Conservation (phyloP, 345 rosid species). For the Salix suchowensis region DNA sequence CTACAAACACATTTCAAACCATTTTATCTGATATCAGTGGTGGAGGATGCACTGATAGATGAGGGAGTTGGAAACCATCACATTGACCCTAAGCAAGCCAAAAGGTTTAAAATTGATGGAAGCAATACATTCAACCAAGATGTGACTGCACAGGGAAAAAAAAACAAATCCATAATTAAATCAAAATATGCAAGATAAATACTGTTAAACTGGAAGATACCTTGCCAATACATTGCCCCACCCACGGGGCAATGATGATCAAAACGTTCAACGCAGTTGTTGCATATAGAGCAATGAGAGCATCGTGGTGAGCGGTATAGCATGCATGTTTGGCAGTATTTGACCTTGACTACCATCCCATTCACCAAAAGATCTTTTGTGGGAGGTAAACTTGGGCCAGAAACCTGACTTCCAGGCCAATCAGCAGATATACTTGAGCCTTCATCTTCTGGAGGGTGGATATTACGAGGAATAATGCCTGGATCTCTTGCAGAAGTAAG, state of each 20-base stretch:
- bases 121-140: background rate
- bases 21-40: background rate
- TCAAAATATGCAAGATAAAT: background rate
- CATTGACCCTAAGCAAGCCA: background rate
- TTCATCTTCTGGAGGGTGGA: slow-evolving; percentile 81
- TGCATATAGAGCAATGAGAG: slow-evolving; percentile 93
- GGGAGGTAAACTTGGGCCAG: slow-evolving; percentile 48
- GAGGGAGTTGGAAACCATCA: background rate
- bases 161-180: background rate
- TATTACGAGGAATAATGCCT: slow-evolving; percentile 83
- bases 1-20: background rate
- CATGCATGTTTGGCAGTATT: slow-evolving; percentile 92
- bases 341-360: slow-evolving; percentile 61
- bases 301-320: slow-evolving; percentile 88
- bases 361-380: slow-evolving; percentile 67
- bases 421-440: slow-evolving; percentile 41
- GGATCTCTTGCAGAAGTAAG: slow-evolving; percentile 94
- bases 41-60: background rate
- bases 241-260: slow-evolving; percentile 99
- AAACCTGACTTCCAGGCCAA: slow-evolving; percentile 40
- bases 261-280: slow-evolving; percentile 87
- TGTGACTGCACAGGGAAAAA: background rate
- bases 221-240: slow-evolving; percentile 95
- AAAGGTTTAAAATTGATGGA: background rate
- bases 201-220: slow-evolving; percentile 27